Evolutionary conservation across 257 asterid species (phyloP), one percentile per base, ranked within the genome.

Genomic region (Salvia hispanica): DNA sequence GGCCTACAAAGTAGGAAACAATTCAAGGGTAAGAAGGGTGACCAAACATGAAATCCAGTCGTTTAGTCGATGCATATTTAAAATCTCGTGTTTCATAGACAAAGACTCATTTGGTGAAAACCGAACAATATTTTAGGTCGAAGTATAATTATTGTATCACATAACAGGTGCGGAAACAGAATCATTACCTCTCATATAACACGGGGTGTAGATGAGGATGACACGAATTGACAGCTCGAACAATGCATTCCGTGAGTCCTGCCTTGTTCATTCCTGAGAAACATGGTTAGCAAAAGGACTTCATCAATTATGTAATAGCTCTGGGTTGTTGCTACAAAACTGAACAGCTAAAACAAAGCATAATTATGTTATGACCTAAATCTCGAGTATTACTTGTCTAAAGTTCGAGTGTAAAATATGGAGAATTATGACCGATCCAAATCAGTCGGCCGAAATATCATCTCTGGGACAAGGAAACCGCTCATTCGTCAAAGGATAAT

Each of bases 401-500:
- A 54, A 36, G 66, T 52, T 33, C 25, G 62, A 64, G 58, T 25
- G 13, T 51, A 71, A 59, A 21, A 53, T 7, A 67, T 73, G 74
- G 46, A 44, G 25, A 62, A 46, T 58, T 9, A 60, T 25, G 7
- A 71, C 87, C 25, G 16, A 93, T 97, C 99, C 76, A 93, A 85
- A 82, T 93, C 99, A 75, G 96, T 95, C 55, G 99, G 96, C 43
- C 94, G 89, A 78, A 86, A 88, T 64, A 93, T 82, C 97, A 93
- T 93, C 87, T 93, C 97, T 0, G 99, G 99, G 50, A 88, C 99
- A 72, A 93, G 89, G 78, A 93, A 93, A 93, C 74, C 95, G 82
- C 80, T 93, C 99, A 79, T 93, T 93, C 58, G 99, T 85, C 87
- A 93, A 93, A 74, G 80, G 81, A 67, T 77, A 93, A 88, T 74